These are phyloP conservation scores for Rhodotorula sp. DNA, from an alignment of 1,284 basidiomycete species.

Conservation along the genomic window DNA sequence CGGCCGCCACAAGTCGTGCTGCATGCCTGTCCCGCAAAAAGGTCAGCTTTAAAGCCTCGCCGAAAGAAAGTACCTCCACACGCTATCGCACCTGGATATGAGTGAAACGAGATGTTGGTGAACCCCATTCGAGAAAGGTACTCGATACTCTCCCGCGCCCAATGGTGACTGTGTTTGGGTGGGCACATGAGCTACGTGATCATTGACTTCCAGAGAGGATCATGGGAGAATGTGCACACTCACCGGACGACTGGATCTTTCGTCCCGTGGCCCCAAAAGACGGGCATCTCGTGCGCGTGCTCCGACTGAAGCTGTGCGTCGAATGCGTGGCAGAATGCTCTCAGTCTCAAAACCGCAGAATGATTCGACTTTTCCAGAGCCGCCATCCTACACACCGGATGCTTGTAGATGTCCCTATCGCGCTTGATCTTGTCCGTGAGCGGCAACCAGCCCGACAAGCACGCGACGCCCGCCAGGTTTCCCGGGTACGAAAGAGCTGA, in stretches of 20 bases:
- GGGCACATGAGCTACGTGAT: background rate
- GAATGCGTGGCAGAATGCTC: too few relatives aligned
- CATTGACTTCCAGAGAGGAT: too few relatives aligned
- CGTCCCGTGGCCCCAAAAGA: constrained; percentile 1
- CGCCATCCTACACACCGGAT: background rate
- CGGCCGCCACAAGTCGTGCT: too few relatives aligned
- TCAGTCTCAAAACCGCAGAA: background rate
- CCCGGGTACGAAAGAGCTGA: background rate
- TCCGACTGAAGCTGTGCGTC: background rate
- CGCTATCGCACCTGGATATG: background rate
- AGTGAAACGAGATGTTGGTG: background rate
- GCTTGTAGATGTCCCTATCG: background rate
- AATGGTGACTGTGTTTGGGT: background rate
- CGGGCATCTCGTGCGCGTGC: background rate
- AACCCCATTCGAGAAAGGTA: background rate
- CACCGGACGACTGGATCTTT: background rate
- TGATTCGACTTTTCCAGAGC: background rate
- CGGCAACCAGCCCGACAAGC: constrained; percentile 2
- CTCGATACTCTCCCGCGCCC: background rate
- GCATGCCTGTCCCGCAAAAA: too few relatives aligned
- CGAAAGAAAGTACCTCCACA: background rate
- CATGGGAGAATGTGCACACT: background rate
- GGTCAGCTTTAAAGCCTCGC: too few relatives aligned
- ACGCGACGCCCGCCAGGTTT: background rate
- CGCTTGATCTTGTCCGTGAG: background rate